Evolutionary conservation across 352 stramenopile species (phyloP).

Genomic region (Peronospora belbahrii): DNA sequence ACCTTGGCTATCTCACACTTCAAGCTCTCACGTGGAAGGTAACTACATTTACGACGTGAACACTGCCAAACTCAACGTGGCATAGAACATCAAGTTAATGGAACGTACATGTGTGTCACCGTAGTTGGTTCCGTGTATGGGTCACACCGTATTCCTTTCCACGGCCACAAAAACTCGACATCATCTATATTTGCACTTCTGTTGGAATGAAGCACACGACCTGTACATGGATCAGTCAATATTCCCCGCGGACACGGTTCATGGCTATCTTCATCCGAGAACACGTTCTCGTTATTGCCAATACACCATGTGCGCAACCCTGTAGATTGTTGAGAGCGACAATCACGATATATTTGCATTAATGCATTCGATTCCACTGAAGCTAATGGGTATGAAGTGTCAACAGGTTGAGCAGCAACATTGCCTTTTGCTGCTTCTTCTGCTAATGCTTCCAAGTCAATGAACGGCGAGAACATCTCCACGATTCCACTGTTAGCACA

Average conservation of each 20-base stretch:
- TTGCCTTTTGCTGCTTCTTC: constrained; percentile 15
- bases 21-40: constrained; percentile 41
- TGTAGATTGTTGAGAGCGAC: constrained; percentile 32
- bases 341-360: constrained; percentile 40
- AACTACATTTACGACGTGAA: constrained; percentile 22
- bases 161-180: constrained; percentile 51
- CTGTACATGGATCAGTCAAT: constrained; percentile 55
- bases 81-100: neutral
- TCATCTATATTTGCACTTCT: constrained; percentile 5
- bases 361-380: constrained; percentile 33
- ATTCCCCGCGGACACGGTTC: constrained; percentile 39
- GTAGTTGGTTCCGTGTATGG: constrained; percentile 58
- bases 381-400: constrained; percentile 48
- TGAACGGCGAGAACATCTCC: constrained; percentile 33
- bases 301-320: constrained; percentile 60
- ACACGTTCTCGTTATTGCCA: constrained; percentile 15
- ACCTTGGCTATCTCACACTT: constrained; percentile 42
- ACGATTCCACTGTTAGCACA: constrained; percentile 22
- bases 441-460: constrained; percentile 27
- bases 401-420: constrained; percentile 19
- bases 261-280: constrained; percentile 2
- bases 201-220: constrained; percentile 35
- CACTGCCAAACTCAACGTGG: neutral
- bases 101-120: constrained; percentile 55
- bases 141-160: constrained; percentile 64